A percentile compares a stretch with the other conserved stretches of the same genome.
phyloP scores from a whole-genome alignment of 495 filamentous ascomycete genomes.

The Neurospora sublineolata region DNA sequence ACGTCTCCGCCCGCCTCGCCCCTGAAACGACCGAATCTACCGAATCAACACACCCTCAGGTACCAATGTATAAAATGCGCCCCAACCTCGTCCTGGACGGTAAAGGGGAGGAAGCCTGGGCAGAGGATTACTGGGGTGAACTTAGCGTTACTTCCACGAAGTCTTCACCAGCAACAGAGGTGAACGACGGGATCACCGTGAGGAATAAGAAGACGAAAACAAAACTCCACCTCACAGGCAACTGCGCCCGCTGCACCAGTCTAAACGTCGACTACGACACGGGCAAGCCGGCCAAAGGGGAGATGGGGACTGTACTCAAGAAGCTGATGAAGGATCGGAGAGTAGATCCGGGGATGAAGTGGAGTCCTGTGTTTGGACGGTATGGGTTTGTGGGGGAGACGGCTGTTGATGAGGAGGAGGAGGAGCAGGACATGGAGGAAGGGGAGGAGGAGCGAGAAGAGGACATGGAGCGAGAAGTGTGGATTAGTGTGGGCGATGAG shows the following conservation, averaged over 20 bases:
- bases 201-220: conserved; percentile 19
- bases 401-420: conserved; percentile 39
- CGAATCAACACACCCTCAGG: neutral
- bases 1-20: conserved; percentile 51
- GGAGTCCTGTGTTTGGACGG: conserved; percentile 71
- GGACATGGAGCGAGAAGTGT: conserved; percentile 14
- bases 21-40: conserved; percentile 18
- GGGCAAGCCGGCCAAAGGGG: conserved; percentile 51
- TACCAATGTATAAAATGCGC: conserved; percentile 60
- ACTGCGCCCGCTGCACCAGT: conserved; percentile 69
- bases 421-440: conserved; percentile 44
- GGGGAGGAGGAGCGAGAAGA: conserved; percentile 42
- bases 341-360: conserved; percentile 63
- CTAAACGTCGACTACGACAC: conserved; percentile 77
- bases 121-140: conserved; percentile 82
- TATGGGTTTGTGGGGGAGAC: conserved; percentile 53
- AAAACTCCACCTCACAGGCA: conserved; percentile 53
- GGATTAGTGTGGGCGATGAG: conserved; percentile 51
- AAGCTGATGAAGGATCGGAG: conserved; percentile 66
- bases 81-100: conserved; percentile 70
- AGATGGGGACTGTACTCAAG: conserved; percentile 60
- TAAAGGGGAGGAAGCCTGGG: conserved; percentile 46
- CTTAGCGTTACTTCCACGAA: conserved; percentile 29
- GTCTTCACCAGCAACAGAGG: conserved; percentile 13
- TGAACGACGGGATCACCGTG: neutral